Conservation (phyloP, 1,284 basidiomycete species). For the Pseudozyma sp. region DNA sequence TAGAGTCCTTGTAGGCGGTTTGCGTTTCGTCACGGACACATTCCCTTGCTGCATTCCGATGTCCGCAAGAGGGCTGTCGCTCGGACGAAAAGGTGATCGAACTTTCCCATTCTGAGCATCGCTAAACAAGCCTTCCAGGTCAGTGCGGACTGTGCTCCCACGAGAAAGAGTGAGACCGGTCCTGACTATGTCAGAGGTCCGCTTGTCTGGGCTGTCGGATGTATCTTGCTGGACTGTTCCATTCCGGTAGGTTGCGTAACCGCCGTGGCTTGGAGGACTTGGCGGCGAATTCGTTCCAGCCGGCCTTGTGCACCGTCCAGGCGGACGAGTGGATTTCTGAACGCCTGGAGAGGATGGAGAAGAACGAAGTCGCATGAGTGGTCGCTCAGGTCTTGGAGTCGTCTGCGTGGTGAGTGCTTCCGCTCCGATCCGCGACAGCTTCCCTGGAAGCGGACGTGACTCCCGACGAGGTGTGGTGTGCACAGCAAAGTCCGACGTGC, state of each 20-base stretch:
- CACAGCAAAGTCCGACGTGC: slow-evolving; percentile 19
- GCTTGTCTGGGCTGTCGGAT: too few relatives aligned
- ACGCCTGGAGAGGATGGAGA: background rate
- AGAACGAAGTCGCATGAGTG: background rate
- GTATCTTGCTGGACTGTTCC: too few relatives aligned
- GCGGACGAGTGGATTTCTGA: background rate
- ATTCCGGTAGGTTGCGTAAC: too few relatives aligned
- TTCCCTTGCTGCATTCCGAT: too few relatives aligned
- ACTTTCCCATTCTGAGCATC: too few relatives aligned
- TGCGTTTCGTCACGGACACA: background rate
- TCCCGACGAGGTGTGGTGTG: slow-evolving; percentile 7
- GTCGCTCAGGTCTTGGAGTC: background rate
- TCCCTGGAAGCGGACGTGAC: slow-evolving; percentile 2
- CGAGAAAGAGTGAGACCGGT: too few relatives aligned
- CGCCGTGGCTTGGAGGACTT: too few relatives aligned
- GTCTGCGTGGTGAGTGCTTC: background rate
- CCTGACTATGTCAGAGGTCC: too few relatives aligned
- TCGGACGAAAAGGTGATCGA: too few relatives aligned
- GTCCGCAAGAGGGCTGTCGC: too few relatives aligned
- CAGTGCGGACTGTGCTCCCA: too few relatives aligned
- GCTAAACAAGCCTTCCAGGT: too few relatives aligned
- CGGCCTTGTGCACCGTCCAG: background rate
- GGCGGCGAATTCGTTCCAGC: background rate
- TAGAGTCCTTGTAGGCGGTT: background rate
- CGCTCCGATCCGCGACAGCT: background rate